phyloP scores from a whole-genome alignment of 2,329 filamentous ascomycete genomes.

The Fusarium siculi region DNA sequence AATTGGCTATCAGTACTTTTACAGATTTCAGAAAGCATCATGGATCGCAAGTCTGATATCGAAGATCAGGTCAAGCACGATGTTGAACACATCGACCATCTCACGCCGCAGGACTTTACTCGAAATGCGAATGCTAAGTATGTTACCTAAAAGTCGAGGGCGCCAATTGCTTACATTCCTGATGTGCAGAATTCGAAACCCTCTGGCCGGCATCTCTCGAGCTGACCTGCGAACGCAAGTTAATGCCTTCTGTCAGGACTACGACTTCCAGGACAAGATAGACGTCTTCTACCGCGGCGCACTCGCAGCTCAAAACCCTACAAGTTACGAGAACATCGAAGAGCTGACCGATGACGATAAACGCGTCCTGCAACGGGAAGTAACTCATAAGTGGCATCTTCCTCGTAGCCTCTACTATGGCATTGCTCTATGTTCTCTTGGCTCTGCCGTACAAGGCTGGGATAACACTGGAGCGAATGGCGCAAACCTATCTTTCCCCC shows the following conservation, averaged over 20 bases:
- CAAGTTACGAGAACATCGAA: conserved; percentile 28
- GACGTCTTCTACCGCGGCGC: conserved; percentile 45
- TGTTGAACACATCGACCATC: conserved; percentile 35
- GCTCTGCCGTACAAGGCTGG: conserved; percentile 54
- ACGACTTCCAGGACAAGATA: conserved; percentile 41
- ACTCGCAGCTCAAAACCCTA: conserved; percentile 43
- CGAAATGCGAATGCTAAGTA: conserved; percentile 49
- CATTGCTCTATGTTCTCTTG: conserved; percentile 46
- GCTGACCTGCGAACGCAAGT: conserved; percentile 38
- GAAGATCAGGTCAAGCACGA: conserved; percentile 34
- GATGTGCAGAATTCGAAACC: conserved; percentile 41
- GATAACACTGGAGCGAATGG: conserved; percentile 57
- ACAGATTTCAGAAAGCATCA: neutral
- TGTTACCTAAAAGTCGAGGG: neutral
- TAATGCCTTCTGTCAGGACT: conserved; percentile 41
- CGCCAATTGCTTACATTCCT: neutral
- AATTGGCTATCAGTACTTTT: neutral
- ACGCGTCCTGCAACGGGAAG: conserved; percentile 36
- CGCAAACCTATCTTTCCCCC: conserved; percentile 53
- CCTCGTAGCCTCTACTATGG: conserved; percentile 43
- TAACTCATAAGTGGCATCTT: conserved; percentile 45
- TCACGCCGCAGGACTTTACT: conserved; percentile 35
- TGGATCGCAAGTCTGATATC: conserved; percentile 23
- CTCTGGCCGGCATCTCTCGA: conserved; percentile 40
- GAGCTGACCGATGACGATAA: conserved; percentile 44